Percentiles rank a stretch among this genome's conserved stretches.
phyloP scores from a whole-genome alignment of 2,329 filamentous ascomycete species.

The Fusarium camptoceras region DNA sequence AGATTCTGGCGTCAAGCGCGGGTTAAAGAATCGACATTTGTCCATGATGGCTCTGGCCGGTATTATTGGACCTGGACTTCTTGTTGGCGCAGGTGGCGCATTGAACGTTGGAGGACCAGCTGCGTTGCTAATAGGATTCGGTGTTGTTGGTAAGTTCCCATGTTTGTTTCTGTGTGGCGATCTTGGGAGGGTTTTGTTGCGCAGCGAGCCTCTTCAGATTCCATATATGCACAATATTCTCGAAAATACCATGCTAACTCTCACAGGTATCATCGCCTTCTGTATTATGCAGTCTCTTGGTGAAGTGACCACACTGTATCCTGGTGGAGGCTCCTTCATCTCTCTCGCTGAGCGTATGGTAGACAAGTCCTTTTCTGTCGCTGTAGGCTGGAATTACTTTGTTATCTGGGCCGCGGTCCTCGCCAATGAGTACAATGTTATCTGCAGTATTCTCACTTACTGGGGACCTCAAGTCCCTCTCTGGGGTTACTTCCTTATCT shows the following conservation, averaged over 20 bases:
- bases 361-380: conserved; percentile 75
- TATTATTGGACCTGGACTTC: conserved; percentile 76
- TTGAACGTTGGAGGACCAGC: conserved; percentile 77
- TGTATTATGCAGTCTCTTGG: conserved; percentile 79
- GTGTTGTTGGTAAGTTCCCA: conserved; percentile 65
- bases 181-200: background rate
- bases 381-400: conserved; percentile 79
- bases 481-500: conserved; percentile 78
- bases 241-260: conserved; percentile 28
- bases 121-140: conserved; percentile 78
- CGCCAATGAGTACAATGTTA: conserved; percentile 78
- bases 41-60: conserved; percentile 74
- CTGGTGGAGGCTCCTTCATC: conserved; percentile 77
- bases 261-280: conserved; percentile 68
- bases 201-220: background rate
- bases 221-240: background rate
- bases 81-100: conserved; percentile 78
- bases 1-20: conserved; percentile 74
- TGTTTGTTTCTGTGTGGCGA: background rate
- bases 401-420: conserved; percentile 75
- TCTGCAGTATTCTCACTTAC: conserved; percentile 73
- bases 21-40: conserved; percentile 75
- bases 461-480: conserved; percentile 71
- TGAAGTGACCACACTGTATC: conserved; percentile 79
- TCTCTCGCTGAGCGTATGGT: conserved; percentile 77